A percentile compares a stretch with the other conserved stretches of the same genome.
Conservation (phyloP, 2,329 filamentous ascomycete genomes). For the Aureobasidium mangrovei region DNA sequence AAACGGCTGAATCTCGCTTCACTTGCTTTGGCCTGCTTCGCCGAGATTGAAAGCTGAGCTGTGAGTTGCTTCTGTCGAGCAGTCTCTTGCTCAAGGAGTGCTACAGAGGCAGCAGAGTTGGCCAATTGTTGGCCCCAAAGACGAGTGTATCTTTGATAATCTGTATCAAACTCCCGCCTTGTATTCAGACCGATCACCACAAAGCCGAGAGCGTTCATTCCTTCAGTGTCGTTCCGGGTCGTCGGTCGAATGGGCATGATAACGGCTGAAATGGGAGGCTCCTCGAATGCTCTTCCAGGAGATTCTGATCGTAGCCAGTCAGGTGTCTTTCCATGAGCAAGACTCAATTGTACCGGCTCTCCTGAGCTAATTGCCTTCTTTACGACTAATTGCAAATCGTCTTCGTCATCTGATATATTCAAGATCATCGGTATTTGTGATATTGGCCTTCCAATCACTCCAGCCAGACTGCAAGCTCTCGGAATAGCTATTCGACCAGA, state of each 20-base stretch:
- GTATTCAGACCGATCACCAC: slow-evolving; percentile 29
- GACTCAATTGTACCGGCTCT: not conserved
- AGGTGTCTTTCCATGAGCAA: not conserved
- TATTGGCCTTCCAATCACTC: slow-evolving; percentile 7
- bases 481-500: slow-evolving; percentile 4
- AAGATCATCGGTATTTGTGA: not conserved
- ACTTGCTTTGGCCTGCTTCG: slow-evolving; percentile 16
- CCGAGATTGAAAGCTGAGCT: slow-evolving; percentile 12
- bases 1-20: slow-evolving; percentile 28
- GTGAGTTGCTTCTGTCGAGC: slow-evolving; percentile 17
- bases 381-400: slow-evolving; percentile 2
- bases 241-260: slow-evolving; percentile 28
- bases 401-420: not conserved
- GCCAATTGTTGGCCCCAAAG: slow-evolving; percentile 25
- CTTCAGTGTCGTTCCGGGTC: slow-evolving; percentile 16
- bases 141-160: slow-evolving; percentile 27
- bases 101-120: slow-evolving; percentile 28
- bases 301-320: not conserved
- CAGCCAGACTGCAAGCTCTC: slow-evolving; percentile 7
- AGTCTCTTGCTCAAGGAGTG: slow-evolving; percentile 28
- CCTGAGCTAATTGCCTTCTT: slow-evolving; percentile 6
- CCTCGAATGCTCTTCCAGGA: slow-evolving; percentile 22
- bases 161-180: slow-evolving; percentile 26
- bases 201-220: slow-evolving; percentile 26
- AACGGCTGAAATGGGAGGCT: slow-evolving; percentile 23